Percentiles rank a stretch among this genome's conserved stretches.
phyloP scores from a whole-genome alignment of 805 yeast species.

The Isabelozyma gotoi region DNA sequence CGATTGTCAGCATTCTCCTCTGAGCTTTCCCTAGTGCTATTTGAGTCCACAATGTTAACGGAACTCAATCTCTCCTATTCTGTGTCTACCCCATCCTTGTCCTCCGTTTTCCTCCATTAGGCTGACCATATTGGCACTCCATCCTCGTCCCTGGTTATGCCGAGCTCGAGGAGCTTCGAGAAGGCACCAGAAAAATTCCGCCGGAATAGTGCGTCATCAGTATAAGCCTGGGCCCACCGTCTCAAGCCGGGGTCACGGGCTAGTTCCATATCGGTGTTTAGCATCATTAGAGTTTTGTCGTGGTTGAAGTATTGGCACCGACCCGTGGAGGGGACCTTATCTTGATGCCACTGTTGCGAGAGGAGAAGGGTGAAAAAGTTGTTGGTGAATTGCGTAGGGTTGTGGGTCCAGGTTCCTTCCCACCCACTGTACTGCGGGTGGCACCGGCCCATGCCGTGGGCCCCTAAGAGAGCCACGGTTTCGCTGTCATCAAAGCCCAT shows the following conservation, averaged over 20 bases:
- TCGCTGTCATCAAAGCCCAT: constrained; percentile 69
- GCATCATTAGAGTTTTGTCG: constrained; percentile 77
- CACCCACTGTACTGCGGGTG: constrained; percentile 71
- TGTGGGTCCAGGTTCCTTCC: constrained; percentile 90
- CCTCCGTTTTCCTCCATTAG: background rate
- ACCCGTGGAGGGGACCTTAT: constrained; percentile 52
- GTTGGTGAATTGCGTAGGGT: constrained; percentile 72
- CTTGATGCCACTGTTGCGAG: constrained; percentile 50
- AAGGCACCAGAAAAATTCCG: constrained; percentile 66
- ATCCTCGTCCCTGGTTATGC: constrained; percentile 43
- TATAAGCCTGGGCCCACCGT: constrained; percentile 64
- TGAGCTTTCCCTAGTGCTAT: too few relatives aligned
- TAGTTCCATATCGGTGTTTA: constrained; percentile 76
- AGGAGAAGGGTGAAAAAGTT: constrained; percentile 51
- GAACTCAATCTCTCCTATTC: too few relatives aligned
- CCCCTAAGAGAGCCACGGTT: constrained; percentile 70
- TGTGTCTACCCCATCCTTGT: background rate
- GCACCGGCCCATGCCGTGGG: constrained; percentile 76
- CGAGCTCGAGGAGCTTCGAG: constrained; percentile 72
- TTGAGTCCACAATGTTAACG: too few relatives aligned
- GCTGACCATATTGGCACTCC: constrained; percentile 2
- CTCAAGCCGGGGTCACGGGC: constrained; percentile 59
- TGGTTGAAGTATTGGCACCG: constrained; percentile 53
- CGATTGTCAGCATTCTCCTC: too few relatives aligned
- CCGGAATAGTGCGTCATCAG: constrained; percentile 65